A percentile compares a stretch with the other conserved stretches of the same genome.
phyloP scores from a whole-genome alignment of 805 yeast genomes.

The Yamadazyma scolyti region DNA sequence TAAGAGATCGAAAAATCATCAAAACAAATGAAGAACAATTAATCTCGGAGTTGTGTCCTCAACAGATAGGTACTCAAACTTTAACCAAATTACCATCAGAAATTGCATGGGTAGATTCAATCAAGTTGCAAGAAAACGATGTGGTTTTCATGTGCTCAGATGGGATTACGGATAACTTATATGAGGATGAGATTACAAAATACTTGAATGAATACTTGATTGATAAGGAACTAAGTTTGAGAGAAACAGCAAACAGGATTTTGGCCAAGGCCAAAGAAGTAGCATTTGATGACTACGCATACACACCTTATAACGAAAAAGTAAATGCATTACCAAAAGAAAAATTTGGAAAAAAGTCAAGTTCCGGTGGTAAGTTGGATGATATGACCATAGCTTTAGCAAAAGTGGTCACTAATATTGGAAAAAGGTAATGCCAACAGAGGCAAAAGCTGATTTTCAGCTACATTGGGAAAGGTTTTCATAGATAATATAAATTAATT shows the following conservation, averaged over 20 bases:
- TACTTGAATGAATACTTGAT: slow-evolving; percentile 30
- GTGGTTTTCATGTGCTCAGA: slow-evolving; percentile 47
- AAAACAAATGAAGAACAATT: slow-evolving; percentile 45
- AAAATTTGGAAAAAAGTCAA: slow-evolving; percentile 24
- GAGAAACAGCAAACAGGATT: slow-evolving; percentile 37
- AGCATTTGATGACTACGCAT: slow-evolving; percentile 51
- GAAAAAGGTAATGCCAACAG: background rate
- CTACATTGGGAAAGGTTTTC: slow-evolving; percentile 1
- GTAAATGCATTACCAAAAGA: slow-evolving; percentile 39
- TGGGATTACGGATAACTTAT: slow-evolving; percentile 52
- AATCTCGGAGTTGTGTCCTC: slow-evolving; percentile 45
- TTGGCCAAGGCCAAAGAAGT: slow-evolving; percentile 43
- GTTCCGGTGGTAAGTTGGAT: slow-evolving; percentile 53
- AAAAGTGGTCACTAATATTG: slow-evolving; percentile 25
- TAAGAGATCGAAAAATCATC: slow-evolving; percentile 43
- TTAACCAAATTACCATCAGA: slow-evolving; percentile 40
- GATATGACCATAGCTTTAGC: slow-evolving; percentile 53
- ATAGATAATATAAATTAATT: slow-evolving; percentile 1
- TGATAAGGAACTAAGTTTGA: slow-evolving; percentile 26
- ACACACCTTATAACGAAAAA: slow-evolving; percentile 51
- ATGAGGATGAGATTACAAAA: slow-evolving; percentile 43
- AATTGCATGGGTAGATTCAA: slow-evolving; percentile 43
- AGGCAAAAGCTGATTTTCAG: background rate
- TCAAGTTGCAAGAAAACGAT: slow-evolving; percentile 39
- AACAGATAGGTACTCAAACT: slow-evolving; percentile 53